A percentile compares a stretch with the other conserved stretches of the same genome.
These are phyloP conservation scores for Melampsora americana DNA, from an alignment of 1,284 basidiomycete genomes.

Conservation along the genomic window DNA sequence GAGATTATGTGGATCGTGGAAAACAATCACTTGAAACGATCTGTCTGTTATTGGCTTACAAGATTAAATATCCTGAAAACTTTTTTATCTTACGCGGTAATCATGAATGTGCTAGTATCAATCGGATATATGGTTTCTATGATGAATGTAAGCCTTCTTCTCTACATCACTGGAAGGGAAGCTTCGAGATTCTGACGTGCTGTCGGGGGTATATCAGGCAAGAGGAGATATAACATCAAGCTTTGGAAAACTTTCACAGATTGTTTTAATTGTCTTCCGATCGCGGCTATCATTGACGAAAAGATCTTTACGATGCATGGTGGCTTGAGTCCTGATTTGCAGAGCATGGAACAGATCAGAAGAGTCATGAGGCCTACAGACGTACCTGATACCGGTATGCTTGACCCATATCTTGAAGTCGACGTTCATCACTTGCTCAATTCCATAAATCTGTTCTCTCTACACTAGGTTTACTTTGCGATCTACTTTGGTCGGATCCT, in stretches of 20 bases:
- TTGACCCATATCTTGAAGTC: not conserved
- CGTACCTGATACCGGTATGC: conserved; percentile 91
- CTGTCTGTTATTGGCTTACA: conserved; percentile 79
- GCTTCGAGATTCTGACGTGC: not conserved
- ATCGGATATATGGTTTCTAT: conserved; percentile 94
- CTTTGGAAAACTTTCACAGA: conserved; percentile 97
- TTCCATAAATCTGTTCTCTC: not conserved
- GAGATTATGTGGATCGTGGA: conserved; percentile 91
- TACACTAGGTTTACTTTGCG: conserved; percentile 74
- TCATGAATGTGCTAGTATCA: conserved; percentile 91
- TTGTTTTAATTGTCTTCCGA: conserved; percentile 92
- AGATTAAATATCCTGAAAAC: conserved; percentile 98
- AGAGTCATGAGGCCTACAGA: conserved; percentile 98
- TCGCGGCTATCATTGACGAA: conserved; percentile 93
- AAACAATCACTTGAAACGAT: conserved; percentile 93
- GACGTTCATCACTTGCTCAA: conserved; percentile 31
- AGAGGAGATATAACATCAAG: conserved; percentile 96
- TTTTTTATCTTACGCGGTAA: conserved; percentile 93
- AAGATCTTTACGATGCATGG: conserved; percentile 90
- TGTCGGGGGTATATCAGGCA: conserved; percentile 62
- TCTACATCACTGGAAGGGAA: not conserved
- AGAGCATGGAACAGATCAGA: conserved; percentile 99
- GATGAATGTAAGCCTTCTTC: conserved; percentile 72
- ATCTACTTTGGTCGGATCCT: conserved; percentile 97
- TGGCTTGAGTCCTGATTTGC: conserved; percentile 88